Percentiles rank a stretch among this genome's conserved stretches.
Evolutionary conservation across 2,329 filamentous ascomycete genomes (phyloP).

Genomic region (Trichophyton mentagrophytes): DNA sequence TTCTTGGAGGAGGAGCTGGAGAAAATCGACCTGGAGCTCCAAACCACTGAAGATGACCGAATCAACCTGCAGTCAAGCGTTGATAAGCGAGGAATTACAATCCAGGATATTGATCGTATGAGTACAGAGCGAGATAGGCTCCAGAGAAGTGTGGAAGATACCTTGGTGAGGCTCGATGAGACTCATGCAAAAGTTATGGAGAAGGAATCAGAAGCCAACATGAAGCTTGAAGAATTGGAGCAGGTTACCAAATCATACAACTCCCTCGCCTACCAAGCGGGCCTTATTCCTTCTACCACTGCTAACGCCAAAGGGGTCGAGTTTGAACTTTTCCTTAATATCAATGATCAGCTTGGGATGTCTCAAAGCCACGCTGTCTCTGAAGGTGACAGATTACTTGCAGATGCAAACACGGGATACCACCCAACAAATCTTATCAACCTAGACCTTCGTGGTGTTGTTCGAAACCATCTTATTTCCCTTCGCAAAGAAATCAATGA

Average conservation of each 20-base stretch:
- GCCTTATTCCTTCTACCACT: conserved; percentile 72
- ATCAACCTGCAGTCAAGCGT: conserved; percentile 68
- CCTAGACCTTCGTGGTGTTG: conserved; percentile 68
- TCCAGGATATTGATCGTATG: conserved; percentile 98
- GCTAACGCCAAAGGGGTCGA: conserved; percentile 73
- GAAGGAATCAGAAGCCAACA: conserved; percentile 75
- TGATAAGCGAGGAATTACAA: conserved; percentile 86
- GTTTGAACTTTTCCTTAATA: conserved; percentile 72
- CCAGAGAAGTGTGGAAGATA: conserved; percentile 74
- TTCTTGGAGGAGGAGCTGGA: conserved; percentile 78
- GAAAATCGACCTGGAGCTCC: conserved; percentile 61
- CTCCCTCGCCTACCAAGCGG: conserved; percentile 83
- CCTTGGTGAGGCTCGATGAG: conserved; percentile 65
- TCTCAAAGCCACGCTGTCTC: conserved; percentile 37
- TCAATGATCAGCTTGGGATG: conserved; percentile 51
- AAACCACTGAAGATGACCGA: conserved; percentile 71
- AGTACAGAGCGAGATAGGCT: conserved; percentile 85
- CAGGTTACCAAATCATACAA: conserved; percentile 84
- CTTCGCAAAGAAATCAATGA: conserved; percentile 89
- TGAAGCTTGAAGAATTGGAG: conserved; percentile 84
- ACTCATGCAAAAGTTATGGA: conserved; percentile 70
- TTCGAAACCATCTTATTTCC: conserved; percentile 64
- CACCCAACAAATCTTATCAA: conserved; percentile 80
- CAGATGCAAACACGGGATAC: conserved; percentile 73
- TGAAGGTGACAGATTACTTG: conserved; percentile 63